Evolutionary conservation across 306 rosid species (phyloP).

Genomic region (Neltuma alba): DNA sequence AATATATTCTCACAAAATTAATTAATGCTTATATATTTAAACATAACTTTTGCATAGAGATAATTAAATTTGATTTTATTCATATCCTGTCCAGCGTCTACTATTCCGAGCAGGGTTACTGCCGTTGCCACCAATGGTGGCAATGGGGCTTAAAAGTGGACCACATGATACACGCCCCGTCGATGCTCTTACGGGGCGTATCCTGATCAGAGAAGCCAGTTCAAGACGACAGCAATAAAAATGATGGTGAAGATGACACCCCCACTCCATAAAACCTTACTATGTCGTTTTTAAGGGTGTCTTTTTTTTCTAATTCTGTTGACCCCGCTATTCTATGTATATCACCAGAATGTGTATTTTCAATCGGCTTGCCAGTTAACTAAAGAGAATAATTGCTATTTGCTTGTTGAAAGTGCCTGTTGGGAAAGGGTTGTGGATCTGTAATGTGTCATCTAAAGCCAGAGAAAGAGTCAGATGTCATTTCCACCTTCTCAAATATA

Average conservation of each 20-base stretch:
- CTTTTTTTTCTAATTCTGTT: slow-evolving; percentile 30
- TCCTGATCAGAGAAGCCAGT: slow-evolving; percentile 48
- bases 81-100: slow-evolving; percentile 84
- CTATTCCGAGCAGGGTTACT: slow-evolving; percentile 79
- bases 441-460: slow-evolving; percentile 26
- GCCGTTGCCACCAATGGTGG: slow-evolving; percentile 90
- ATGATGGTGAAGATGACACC: slow-evolving; percentile 29
- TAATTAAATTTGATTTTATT: too few relatives aligned
- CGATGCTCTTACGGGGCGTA: slow-evolving; percentile 70
- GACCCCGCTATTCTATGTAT: slow-evolving; percentile 35
- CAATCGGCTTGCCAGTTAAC: slow-evolving; percentile 33
- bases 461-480: slow-evolving; percentile 27
- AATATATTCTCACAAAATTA: too few relatives aligned
- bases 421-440: not conserved
- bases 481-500: slow-evolving; percentile 11
- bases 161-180: slow-evolving; percentile 66
- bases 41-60: too few relatives aligned
- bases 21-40: too few relatives aligned
- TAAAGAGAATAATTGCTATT: slow-evolving; percentile 30
- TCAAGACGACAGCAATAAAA: slow-evolving; percentile 16
- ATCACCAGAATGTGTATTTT: slow-evolving; percentile 42
- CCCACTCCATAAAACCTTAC: slow-evolving; percentile 28
- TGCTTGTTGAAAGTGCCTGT: slow-evolving; percentile 26
- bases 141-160: slow-evolving; percentile 86
- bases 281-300: not conserved